Conservation (phyloP, 352 stramenopile species). For the Phytopythium sindhum region DNA sequence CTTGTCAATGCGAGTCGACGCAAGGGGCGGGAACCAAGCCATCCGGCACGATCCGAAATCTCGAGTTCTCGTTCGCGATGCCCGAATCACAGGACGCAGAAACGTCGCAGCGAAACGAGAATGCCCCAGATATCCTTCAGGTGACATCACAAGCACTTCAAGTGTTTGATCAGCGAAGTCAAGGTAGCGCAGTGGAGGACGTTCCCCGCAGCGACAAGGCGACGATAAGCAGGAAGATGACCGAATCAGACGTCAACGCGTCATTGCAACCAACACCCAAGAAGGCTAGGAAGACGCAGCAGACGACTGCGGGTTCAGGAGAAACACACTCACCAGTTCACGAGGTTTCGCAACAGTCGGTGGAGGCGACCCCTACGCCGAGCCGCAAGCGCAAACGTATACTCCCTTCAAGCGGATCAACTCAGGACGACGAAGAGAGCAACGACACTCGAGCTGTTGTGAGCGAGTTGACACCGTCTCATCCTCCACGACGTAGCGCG, state of each 20-base stretch:
- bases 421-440: background rate
- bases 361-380: conserved; percentile 10
- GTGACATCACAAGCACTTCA: conserved; percentile 28
- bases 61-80: conserved; percentile 65
- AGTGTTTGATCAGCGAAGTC: background rate
- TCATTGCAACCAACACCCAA: background rate
- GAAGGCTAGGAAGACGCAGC: background rate
- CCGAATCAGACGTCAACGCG: background rate
- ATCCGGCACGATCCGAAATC: conserved; percentile 41
- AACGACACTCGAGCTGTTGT: conserved; percentile 1
- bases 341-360: conserved; percentile 7
- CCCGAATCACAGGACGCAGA: conserved; percentile 58
- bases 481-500: conserved; percentile 13
- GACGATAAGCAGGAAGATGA: background rate
- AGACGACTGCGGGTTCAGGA: too few relatives aligned
- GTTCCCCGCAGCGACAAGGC: background rate
- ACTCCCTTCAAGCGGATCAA: conserved; percentile 8
- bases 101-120: conserved; percentile 28
- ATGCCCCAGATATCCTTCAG: conserved; percentile 23
- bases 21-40: conserved; percentile 4
- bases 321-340: background rate
- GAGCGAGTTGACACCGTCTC: conserved; percentile 15
- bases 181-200: background rate
- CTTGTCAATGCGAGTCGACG: conserved; percentile 15
- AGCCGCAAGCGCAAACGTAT: conserved; percentile 18